Conservation (phyloP, 208 protist genomes). For the Angomonas desouzai region DNA sequence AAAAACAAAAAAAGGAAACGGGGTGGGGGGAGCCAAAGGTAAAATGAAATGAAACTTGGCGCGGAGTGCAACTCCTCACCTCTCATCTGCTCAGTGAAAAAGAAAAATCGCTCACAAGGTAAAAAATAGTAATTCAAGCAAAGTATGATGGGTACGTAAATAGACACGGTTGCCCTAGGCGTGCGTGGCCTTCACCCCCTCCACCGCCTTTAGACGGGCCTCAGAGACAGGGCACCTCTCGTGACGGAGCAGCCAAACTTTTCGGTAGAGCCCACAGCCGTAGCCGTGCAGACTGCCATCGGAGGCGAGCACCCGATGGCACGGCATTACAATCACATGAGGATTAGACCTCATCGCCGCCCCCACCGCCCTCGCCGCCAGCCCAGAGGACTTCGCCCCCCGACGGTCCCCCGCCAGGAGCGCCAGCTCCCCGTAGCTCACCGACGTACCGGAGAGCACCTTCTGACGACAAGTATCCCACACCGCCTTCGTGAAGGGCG, state of each 20-base stretch:
- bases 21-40: too few relatives aligned
- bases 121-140: too few relatives aligned
- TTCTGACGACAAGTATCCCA: constrained; percentile 40
- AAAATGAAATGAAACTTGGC: too few relatives aligned
- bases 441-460: constrained; percentile 35
- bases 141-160: too few relatives aligned
- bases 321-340: constrained; percentile 56
- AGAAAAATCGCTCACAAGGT: too few relatives aligned
- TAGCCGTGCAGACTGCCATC: constrained; percentile 49
- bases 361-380: constrained; percentile 51
- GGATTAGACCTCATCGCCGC: constrained; percentile 60
- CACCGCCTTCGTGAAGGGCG: constrained; percentile 29
- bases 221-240: constrained; percentile 39
- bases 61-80: too few relatives aligned
- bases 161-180: too few relatives aligned
- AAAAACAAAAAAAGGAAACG: too few relatives aligned
- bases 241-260: constrained; percentile 70
- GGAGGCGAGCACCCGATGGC: constrained; percentile 68
- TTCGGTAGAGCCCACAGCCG: constrained; percentile 44
- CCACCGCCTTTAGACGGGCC: constrained; percentile 23
- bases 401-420: constrained; percentile 16
- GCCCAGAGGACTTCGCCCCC: constrained; percentile 2
- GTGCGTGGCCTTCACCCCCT: constrained; percentile 24
- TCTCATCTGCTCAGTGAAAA: too few relatives aligned
- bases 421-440: constrained; percentile 52